phyloP scores from a whole-genome alignment of 129 eudicot genomes.

The Arctium minus region DNA sequence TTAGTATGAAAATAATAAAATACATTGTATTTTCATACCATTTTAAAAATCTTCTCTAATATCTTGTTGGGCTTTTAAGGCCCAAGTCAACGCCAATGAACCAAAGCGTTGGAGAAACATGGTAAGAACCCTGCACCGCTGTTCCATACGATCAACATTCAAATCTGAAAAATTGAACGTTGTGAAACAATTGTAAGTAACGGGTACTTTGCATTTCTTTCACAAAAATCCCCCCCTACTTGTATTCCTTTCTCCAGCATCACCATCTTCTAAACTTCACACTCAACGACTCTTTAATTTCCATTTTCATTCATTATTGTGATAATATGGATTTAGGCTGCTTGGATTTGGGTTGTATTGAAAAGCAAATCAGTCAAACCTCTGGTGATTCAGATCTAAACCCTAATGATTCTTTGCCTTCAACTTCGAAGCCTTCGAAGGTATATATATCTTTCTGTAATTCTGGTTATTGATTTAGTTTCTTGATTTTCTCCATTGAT shows the following conservation, averaged over 20 bases:
- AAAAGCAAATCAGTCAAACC: constrained; percentile 45
- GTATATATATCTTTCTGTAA: constrained; percentile 22
- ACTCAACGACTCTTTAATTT: not conserved
- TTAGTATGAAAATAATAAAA: no score
- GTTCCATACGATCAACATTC: constrained; percentile 9
- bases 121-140: constrained; percentile 26
- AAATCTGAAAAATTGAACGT: constrained; percentile 14
- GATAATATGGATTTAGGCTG: constrained; percentile 71
- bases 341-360: constrained; percentile 75
- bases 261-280: not conserved
- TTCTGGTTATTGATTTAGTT: not conserved
- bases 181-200: constrained; percentile 33
- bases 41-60: no score
- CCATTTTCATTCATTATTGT: not conserved
- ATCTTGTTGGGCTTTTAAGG: not conserved
- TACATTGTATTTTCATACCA: no score
- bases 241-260: constrained; percentile 7
- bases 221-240: not conserved
- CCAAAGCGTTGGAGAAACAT: constrained; percentile 14
- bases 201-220: constrained; percentile 41
- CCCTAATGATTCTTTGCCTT: constrained; percentile 34
- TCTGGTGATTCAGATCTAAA: constrained; percentile 27
- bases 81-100: not conserved
- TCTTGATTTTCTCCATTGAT: not conserved
- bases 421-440: constrained; percentile 53